Conservation (phyloP, 108 stramenopile genomes). For the Stephanodiscus triporus region DNA sequence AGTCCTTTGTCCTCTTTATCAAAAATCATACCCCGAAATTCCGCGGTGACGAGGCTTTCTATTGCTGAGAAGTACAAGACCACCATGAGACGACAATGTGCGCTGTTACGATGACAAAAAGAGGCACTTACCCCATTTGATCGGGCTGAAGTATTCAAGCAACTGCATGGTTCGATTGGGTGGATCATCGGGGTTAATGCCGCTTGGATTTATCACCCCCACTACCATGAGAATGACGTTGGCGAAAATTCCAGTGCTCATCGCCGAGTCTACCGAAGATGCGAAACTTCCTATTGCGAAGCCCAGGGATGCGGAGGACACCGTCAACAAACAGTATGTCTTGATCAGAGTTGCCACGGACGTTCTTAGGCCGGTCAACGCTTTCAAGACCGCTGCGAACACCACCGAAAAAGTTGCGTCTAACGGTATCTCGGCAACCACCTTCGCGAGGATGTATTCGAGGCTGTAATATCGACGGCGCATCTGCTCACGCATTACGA, state of each 20-base stretch:
- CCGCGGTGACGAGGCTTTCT: conserved; percentile 74
- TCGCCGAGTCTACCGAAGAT: conserved; percentile 65
- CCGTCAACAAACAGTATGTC: conserved; percentile 78
- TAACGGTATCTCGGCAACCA: conserved; percentile 78
- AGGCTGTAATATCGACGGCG: conserved; percentile 66
- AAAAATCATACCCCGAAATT: conserved; percentile 80
- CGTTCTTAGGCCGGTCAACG: conserved; percentile 60
- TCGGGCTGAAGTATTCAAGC: conserved; percentile 65
- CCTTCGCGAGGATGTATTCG: conserved; percentile 88
- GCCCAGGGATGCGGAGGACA: conserved; percentile 75
- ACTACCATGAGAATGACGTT: conserved; percentile 68
- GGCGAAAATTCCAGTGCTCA: conserved; percentile 56
- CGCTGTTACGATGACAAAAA: background rate
- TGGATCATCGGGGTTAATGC: conserved; percentile 54
- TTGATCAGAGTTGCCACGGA: conserved; percentile 58
- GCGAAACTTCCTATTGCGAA: conserved; percentile 79
- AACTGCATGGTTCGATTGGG: conserved; percentile 55
- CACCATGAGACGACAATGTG: background rate
- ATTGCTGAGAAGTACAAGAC: conserved; percentile 33
- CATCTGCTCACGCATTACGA: conserved; percentile 81
- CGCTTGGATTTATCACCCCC: conserved; percentile 88
- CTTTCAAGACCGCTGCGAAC: conserved; percentile 69
- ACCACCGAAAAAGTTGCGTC: conserved; percentile 68
- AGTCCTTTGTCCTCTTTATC: conserved; percentile 37
- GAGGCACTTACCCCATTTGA: conserved; percentile 52